These are phyloP conservation scores for Colletotrichum sp. DNA, from an alignment of 2,329 filamentous ascomycete genomes.

Conservation along the genomic window DNA sequence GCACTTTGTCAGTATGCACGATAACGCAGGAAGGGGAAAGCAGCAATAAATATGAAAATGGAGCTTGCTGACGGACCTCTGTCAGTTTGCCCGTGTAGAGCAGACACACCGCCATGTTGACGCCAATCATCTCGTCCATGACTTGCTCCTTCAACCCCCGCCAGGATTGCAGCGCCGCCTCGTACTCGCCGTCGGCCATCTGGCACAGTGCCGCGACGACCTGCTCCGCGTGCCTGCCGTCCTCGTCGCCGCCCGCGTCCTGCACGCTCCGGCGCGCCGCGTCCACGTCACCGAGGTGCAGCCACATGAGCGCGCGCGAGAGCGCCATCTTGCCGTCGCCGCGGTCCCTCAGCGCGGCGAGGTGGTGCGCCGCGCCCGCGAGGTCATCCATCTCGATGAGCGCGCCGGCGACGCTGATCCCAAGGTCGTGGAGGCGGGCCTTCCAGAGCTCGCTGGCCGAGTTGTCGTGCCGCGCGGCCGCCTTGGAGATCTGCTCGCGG, in stretches of 20 bases:
- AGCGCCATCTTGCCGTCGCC: constrained; percentile 46
- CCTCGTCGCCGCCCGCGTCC: constrained; percentile 20
- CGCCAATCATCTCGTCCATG: constrained; percentile 72
- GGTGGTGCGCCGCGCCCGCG: constrained; percentile 76
- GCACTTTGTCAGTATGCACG: constrained; percentile 2
- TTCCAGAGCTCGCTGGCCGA: constrained; percentile 72
- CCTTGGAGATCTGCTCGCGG: constrained; percentile 60
- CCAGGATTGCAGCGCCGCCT: constrained; percentile 68
- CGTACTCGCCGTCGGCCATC: constrained; percentile 80
- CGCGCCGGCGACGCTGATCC: constrained; percentile 68
- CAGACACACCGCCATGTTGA: constrained; percentile 85
- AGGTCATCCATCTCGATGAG: constrained; percentile 89
- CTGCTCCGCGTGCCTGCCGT: constrained; percentile 42
- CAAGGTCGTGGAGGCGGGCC: constrained; percentile 74
- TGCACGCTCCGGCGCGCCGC: constrained; percentile 64
- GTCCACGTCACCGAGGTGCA: constrained; percentile 79
- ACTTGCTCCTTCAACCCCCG: constrained; percentile 44
- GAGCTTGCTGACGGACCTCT: constrained; percentile 56
- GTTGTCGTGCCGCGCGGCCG: constrained; percentile 48
- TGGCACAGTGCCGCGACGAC: constrained; percentile 72
- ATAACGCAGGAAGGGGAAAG: neutral
- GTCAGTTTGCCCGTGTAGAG: constrained; percentile 81
- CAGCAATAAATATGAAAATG: neutral
- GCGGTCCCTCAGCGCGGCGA: constrained; percentile 60
- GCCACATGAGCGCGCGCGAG: constrained; percentile 70